Percentiles rank a stretch among this genome's conserved stretches.
Conservation (phyloP, 805 yeast species). For the Kodamaea hsintzibuensis region DNA sequence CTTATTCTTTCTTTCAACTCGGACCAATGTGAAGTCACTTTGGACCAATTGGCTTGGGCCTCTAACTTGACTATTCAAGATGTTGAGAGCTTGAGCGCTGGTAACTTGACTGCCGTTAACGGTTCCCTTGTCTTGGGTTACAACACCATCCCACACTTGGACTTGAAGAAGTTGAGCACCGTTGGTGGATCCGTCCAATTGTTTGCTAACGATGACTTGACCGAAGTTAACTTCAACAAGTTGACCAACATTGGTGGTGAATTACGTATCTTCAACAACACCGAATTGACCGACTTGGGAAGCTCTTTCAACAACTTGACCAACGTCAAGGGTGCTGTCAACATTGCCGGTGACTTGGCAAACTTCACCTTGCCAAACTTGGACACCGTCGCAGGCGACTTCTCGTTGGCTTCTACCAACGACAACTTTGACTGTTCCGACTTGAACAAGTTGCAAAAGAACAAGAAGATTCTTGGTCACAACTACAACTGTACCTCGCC, state of each 20-base stretch:
- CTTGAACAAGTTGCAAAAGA: slow-evolving; percentile 34
- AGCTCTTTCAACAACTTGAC: slow-evolving; percentile 29
- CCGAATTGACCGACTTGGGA: slow-evolving; percentile 34
- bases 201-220: slow-evolving; percentile 44
- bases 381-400: slow-evolving; percentile 44
- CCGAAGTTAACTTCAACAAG: slow-evolving; percentile 26
- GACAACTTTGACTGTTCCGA: slow-evolving; percentile 39
- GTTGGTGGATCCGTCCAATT: slow-evolving; percentile 43
- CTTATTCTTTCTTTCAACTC: slow-evolving; percentile 43
- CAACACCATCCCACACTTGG: slow-evolving; percentile 36
- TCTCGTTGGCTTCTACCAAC: slow-evolving; percentile 33
- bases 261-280: slow-evolving; percentile 42
- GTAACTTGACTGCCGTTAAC: slow-evolving; percentile 38
- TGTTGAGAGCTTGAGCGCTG: slow-evolving; percentile 29
- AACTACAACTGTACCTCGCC: slow-evolving; percentile 44
- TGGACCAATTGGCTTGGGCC: slow-evolving; percentile 41
- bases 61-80: slow-evolving; percentile 47
- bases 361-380: slow-evolving; percentile 41
- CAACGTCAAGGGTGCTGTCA: slow-evolving; percentile 42
- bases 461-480: slow-evolving; percentile 42
- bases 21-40: slow-evolving; percentile 33
- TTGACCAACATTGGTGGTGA: slow-evolving; percentile 43
- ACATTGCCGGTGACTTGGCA: slow-evolving; percentile 36
- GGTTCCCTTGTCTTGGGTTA: slow-evolving; percentile 42
- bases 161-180: slow-evolving; percentile 29